Percentiles rank a stretch among this genome's conserved stretches.
These are phyloP conservation scores for Lecanicillium sp. DNA, from an alignment of 2,329 filamentous ascomycete species.

Conservation along the genomic window DNA sequence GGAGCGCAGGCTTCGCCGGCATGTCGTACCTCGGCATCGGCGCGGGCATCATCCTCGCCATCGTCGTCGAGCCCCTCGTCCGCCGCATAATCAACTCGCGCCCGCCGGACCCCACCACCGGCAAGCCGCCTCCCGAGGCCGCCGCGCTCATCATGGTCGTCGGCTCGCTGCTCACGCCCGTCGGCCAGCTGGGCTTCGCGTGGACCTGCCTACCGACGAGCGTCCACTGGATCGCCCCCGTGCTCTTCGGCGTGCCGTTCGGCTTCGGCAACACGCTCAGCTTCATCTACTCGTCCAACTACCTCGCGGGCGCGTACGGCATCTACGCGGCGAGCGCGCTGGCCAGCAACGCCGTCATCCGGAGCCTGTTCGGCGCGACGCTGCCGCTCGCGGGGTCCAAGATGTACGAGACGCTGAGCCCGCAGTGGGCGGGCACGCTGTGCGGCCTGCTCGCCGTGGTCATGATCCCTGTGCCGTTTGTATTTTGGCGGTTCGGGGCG, in stretches of 20 bases:
- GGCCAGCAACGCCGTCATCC: conserved; percentile 61
- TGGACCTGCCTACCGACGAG: conserved; percentile 76
- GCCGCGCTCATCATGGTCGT: conserved; percentile 76
- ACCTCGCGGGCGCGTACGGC: conserved; percentile 70
- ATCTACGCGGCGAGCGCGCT: conserved; percentile 78
- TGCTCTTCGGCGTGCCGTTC: conserved; percentile 73
- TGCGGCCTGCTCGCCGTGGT: conserved; percentile 66
- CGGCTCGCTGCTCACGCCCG: conserved; percentile 64
- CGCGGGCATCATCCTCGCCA: conserved; percentile 55
- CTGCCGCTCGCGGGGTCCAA: conserved; percentile 39
- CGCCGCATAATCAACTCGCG: conserved; percentile 73
- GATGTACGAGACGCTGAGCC: conserved; percentile 64
- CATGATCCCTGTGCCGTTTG: conserved; percentile 72
- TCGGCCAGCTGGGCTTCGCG: conserved; percentile 79
- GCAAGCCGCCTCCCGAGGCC: conserved; percentile 68
- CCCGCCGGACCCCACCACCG: conserved; percentile 67
- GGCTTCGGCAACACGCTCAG: conserved; percentile 69
- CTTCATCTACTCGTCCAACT: conserved; percentile 80
- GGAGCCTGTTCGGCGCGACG: conserved; percentile 12
- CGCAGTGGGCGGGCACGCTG: conserved; percentile 74
- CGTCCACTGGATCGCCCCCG: conserved; percentile 77
- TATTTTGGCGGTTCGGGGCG: conserved; percentile 63
- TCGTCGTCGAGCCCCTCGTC: conserved; percentile 63
- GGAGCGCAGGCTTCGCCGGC: conserved; percentile 66
- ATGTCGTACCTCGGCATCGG: conserved; percentile 70